Base-by-base conservation (phyloP, 1,139 yeast species). In the Eremothecium sinecaudum region DNA sequence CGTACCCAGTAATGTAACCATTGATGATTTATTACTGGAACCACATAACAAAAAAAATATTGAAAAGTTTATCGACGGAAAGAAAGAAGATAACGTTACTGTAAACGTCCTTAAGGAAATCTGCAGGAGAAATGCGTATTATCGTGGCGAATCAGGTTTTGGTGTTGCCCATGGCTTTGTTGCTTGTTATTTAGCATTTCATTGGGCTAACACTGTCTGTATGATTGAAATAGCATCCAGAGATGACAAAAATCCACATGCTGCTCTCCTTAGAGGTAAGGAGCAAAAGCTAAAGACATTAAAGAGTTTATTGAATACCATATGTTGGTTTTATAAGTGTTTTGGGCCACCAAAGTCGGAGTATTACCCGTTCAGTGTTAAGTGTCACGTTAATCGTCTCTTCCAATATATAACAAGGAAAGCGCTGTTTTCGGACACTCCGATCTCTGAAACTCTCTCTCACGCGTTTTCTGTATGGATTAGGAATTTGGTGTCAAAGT, bases 221-320 rank as follows among this genome's bases (percentile, higher is more conserved):
- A 67, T 74, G 69, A 53, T 64, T 33, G 84, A 77, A 48, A 67
- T 75, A 18, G 50, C 75, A 0, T 61, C 73, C 1, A 63, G 84
- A 43, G 47, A 67, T 18, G 70, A 70, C 1, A 46, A 44, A 6
- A 47, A 54, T 11, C 54, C 67, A 4, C 60, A 62, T 33, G 45
- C 52, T 2, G 48, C 54, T 4, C 66, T 69, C 36, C 45, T 71
- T 35, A 43, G 46, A 17, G 56, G 60, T 7, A 50, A 47, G 28
- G 60, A 56, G 38, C 61, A 56, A 36, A 54, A 54, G 35, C 56
- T 43, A 33, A 55, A 51, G 36, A 56, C 62, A 1, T 37, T 57
- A 33, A 47, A 44, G 20, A 47, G 43, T 43, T 62, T 45, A 48
- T 66, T 42, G 48, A 61, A 32, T 39, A 71, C 46, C 33, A 65